A percentile compares a stretch with the other conserved stretches of the same genome.
These are phyloP conservation scores for Solanum okadae DNA, from an alignment of 257 asterid genomes.

Conservation along the genomic window DNA sequence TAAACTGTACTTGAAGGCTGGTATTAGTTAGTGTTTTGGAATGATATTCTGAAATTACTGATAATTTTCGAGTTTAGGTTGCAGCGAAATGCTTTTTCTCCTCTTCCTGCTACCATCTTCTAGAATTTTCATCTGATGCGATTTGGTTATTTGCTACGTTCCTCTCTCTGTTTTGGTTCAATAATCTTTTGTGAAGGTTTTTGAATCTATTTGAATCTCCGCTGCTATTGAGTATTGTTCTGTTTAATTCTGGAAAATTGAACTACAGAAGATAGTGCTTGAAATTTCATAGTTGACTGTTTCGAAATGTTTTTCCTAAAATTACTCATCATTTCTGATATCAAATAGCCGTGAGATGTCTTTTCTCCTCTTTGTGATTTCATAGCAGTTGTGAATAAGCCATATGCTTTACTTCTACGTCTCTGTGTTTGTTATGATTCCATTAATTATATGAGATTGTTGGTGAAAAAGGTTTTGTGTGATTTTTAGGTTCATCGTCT, in stretches of 20 bases:
- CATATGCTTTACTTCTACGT: neutral
- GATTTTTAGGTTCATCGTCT: neutral
- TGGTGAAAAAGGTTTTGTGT: neutral
- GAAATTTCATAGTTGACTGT: neutral
- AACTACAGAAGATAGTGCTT: neutral
- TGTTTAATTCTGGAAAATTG: neutral
- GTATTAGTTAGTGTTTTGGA: neutral
- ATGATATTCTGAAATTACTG: neutral
- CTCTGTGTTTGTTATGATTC: conserved; percentile 1
- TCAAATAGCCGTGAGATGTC: neutral
- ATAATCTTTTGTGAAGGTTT: neutral
- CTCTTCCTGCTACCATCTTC: neutral
- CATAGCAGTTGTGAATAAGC: neutral
- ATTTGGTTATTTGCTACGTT: neutral
- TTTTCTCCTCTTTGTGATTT: neutral
- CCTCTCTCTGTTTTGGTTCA: neutral
- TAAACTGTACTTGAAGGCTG: neutral
- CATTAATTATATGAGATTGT: neutral
- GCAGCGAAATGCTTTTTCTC: neutral
- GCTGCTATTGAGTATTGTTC: neutral
- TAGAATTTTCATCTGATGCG: neutral
- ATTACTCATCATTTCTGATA: neutral
- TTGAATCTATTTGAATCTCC: neutral
- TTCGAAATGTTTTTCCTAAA: neutral
- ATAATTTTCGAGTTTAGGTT: neutral